Conservation (phyloP, 805 yeast species). For the Blastobotrys robertii region DNA sequence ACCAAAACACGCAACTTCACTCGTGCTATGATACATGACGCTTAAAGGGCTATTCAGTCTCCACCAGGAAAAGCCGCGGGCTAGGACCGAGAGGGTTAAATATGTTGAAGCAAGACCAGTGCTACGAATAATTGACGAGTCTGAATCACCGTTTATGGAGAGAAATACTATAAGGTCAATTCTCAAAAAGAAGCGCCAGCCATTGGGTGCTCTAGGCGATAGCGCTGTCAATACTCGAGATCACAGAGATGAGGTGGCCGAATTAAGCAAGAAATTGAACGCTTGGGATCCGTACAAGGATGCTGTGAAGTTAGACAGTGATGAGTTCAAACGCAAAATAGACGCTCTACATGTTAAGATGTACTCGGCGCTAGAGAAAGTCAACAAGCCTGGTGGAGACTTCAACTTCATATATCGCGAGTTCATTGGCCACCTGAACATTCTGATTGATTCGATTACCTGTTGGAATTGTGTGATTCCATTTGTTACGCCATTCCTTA, state of each 20-base stretch:
- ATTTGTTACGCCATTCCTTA: constrained; percentile 10
- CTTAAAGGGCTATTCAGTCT: neutral
- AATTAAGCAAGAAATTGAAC: constrained; percentile 2
- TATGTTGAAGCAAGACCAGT: neutral
- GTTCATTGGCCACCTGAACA: constrained; percentile 12
- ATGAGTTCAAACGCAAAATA: constrained; percentile 8
- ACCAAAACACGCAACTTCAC: neutral
- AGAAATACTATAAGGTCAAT: neutral
- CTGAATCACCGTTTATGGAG: constrained; percentile 5
- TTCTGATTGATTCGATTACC: constrained; percentile 6
- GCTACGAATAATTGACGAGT: neutral
- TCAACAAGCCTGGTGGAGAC: constrained; percentile 4
- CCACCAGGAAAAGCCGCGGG: neutral
- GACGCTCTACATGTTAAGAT: constrained; percentile 8
- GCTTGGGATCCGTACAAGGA: neutral
- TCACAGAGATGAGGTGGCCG: constrained; percentile 6
- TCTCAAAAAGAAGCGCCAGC: neutral
- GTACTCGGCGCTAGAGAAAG: constrained; percentile 4
- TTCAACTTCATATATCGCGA: constrained; percentile 13
- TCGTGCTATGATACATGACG: neutral
- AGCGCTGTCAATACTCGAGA: neutral
- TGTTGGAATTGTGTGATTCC: constrained; percentile 9
- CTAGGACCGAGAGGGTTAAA: no score
- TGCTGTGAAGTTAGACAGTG: constrained; percentile 2
- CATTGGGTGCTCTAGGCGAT: neutral